Percentiles rank a stretch among this genome's conserved stretches.
These are phyloP conservation scores for Rhodamnia argentea DNA, from an alignment of 345 rosid species.

Conservation along the genomic window DNA sequence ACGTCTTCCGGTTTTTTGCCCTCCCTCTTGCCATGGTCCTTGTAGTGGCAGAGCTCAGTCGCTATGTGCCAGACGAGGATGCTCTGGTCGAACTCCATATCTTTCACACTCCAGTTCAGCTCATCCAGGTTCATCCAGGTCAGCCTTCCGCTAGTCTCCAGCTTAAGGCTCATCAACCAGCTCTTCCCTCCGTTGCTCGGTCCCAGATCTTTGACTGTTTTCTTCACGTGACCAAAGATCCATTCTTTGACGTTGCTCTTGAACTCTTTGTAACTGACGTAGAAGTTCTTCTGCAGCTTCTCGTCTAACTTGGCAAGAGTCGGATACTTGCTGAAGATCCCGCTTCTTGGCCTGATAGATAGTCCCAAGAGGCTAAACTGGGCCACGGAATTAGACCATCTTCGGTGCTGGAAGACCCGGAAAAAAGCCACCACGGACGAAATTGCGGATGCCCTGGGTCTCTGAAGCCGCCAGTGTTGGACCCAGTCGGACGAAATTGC, in stretches of 20 bases:
- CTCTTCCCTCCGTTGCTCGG: fast-evolving
- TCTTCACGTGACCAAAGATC: fast-evolving
- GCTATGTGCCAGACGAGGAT: background rate
- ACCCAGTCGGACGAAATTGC: constrained; percentile 5
- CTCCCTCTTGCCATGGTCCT: fast-evolving
- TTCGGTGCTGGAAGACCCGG: background rate
- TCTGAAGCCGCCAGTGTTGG: background rate
- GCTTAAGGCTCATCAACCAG: background rate
- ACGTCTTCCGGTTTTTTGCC: fast-evolving
- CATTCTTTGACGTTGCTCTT: background rate
- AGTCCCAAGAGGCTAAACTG: background rate
- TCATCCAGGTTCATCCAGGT: fast-evolving
- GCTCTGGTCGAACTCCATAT: background rate
- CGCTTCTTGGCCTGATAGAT: background rate
- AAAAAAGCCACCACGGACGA: background rate
- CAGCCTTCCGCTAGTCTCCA: background rate
- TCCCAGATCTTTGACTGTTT: fast-evolving
- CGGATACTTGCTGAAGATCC: background rate
- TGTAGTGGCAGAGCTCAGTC: background rate
- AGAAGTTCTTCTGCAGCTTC: background rate
- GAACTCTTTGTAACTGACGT: background rate
- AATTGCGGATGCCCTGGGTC: background rate
- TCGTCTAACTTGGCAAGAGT: background rate
- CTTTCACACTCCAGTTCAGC: background rate
- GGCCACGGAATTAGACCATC: background rate